phyloP scores from a whole-genome alignment of 768 basidiomycete genomes.

The Podaxis rugospora region DNA sequence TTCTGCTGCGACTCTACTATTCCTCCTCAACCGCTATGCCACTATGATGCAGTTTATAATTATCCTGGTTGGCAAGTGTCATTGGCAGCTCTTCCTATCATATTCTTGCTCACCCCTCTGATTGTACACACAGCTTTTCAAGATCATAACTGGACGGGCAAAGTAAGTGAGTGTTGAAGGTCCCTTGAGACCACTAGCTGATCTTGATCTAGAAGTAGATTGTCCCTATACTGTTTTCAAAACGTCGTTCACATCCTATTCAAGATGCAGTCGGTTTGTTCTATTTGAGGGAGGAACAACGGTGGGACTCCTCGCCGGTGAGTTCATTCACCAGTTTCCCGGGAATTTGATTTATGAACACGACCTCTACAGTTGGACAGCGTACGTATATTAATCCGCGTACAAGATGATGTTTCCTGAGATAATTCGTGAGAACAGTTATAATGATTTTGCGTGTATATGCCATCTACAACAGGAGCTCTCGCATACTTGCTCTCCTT shows the following conservation, averaged over 20 bases:
- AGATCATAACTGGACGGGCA: conserved; percentile 18
- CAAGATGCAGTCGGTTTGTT: conserved; percentile 22
- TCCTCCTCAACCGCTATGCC: conserved; percentile 25
- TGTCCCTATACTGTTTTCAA: not conserved
- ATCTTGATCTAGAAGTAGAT: not conserved
- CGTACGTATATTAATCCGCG: not conserved
- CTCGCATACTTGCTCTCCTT: conserved; percentile 15
- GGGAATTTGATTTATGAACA: not conserved
- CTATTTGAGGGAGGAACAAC: conserved; percentile 25
- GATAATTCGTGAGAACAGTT: conserved; percentile 13
- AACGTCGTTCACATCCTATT: not conserved
- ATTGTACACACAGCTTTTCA: conserved; percentile 18
- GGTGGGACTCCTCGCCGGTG: conserved; percentile 22
- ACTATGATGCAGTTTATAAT: conserved; percentile 24
- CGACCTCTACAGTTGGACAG: not conserved
- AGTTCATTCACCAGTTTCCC: conserved; percentile 1
- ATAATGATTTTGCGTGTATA: conserved; percentile 29
- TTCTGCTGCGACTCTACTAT: conserved; percentile 21
- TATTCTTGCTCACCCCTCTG: not conserved
- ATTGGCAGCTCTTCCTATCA: no score
- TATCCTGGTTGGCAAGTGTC: conserved; percentile 19
- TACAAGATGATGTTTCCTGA: not conserved
- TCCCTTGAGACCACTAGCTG: not conserved
- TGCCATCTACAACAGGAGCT: conserved; percentile 22
- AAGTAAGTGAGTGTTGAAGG: conserved; percentile 13